Conservation (phyloP, 2,329 filamentous ascomycete genomes). For the Scedosporium minutisporum region DNA sequence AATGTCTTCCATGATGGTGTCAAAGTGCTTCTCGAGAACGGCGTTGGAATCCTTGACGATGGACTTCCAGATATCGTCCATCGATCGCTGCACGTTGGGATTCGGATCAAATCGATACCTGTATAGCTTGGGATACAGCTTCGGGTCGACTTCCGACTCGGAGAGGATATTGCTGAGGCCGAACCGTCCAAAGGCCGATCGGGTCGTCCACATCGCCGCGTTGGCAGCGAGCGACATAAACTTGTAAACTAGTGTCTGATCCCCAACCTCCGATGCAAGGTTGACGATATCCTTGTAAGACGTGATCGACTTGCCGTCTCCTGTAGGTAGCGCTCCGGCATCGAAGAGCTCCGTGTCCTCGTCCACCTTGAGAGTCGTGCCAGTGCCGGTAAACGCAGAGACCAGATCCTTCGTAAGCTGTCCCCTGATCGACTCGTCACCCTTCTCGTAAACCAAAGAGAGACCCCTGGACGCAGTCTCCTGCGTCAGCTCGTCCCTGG, state of each 20-base stretch:
- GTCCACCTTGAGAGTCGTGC: constrained; percentile 69
- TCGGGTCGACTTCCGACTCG: constrained; percentile 79
- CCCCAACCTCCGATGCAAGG: constrained; percentile 90
- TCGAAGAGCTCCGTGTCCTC: constrained; percentile 91
- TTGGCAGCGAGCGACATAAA: constrained; percentile 98
- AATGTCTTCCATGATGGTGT: constrained; percentile 80
- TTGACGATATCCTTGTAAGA: constrained; percentile 98
- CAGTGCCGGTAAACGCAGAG: constrained; percentile 73
- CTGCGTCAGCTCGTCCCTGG: constrained; percentile 88
- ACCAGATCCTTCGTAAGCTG: constrained; percentile 82
- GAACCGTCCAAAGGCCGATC: constrained; percentile 89
- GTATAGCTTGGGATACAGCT: constrained; percentile 90
- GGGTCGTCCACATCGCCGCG: constrained; percentile 94
- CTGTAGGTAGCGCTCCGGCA: constrained; percentile 78
- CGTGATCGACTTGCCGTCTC: constrained; percentile 79
- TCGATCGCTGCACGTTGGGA: constrained; percentile 80
- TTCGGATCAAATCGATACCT: constrained; percentile 95
- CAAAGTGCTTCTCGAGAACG: constrained; percentile 73
- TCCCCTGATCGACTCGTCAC: constrained; percentile 69
- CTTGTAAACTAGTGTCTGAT: constrained; percentile 91
- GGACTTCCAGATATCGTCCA: constrained; percentile 97
- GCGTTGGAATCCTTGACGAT: constrained; percentile 79
- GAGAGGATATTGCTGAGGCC: constrained; percentile 87
- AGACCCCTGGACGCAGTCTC: constrained; percentile 88
- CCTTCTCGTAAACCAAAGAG: constrained; percentile 88